phyloP scores from a whole-genome alignment of 305 asterid species.

The Solanum hybrid region DNA sequence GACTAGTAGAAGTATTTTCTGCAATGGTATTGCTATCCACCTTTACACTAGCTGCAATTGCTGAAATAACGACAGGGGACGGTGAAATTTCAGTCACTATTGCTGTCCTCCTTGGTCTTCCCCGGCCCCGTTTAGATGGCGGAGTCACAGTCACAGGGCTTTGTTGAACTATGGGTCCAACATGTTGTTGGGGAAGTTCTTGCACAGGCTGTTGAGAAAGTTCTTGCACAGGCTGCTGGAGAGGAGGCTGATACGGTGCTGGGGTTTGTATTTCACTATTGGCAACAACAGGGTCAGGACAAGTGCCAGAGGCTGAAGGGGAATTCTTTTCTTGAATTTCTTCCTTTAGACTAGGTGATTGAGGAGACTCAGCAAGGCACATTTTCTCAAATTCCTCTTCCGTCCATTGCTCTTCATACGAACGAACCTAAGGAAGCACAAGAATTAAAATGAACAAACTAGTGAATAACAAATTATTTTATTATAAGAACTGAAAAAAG shows the following conservation, averaged over 20 bases:
- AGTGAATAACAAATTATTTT: not conserved
- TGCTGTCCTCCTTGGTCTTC: slow-evolving; percentile 78
- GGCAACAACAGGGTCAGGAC: slow-evolving; percentile 21
- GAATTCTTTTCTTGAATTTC: slow-evolving; percentile 43
- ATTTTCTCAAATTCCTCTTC: slow-evolving; percentile 95
- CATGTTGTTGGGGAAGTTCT: slow-evolving; percentile 14
- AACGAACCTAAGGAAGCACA: slow-evolving; percentile 60
- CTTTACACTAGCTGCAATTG: slow-evolving; percentile 29
- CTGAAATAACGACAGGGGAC: slow-evolving; percentile 11
- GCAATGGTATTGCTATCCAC: slow-evolving; percentile 29
- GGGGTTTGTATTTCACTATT: slow-evolving; percentile 39
- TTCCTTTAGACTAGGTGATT: slow-evolving; percentile 52
- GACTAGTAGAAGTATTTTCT: slow-evolving; percentile 23
- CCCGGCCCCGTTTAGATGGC: slow-evolving; percentile 87
- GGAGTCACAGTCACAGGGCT: slow-evolving; percentile 41
- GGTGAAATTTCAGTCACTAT: slow-evolving; percentile 17
- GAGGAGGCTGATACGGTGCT: slow-evolving; percentile 7
- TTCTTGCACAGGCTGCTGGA: slow-evolving; percentile 7
- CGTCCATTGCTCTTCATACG: slow-evolving; percentile 97
- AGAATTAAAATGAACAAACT: not conserved
- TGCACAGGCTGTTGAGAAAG: slow-evolving; percentile 3
- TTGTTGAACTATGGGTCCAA: slow-evolving; percentile 24
- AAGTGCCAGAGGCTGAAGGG: slow-evolving; percentile 12
- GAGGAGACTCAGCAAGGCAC: slow-evolving; percentile 85
- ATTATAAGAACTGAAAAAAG: slow-evolving; percentile 11